Evolutionary conservation across 805 yeast genomes (phyloP).

Genomic region (Hyphopichia homilentoma): DNA sequence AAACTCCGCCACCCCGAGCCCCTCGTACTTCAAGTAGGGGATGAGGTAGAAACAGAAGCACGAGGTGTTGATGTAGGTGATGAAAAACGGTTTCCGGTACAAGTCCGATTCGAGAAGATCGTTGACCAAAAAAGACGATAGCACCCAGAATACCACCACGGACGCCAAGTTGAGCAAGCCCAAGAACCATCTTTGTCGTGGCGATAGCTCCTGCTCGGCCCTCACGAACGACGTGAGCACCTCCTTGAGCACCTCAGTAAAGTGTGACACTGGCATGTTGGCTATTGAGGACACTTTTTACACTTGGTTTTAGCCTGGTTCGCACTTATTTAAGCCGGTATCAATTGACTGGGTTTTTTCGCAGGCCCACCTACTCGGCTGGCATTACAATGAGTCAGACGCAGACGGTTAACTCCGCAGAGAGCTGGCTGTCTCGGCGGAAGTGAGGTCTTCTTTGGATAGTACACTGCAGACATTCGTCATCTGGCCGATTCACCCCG

Average conservation of each 20-base stretch:
- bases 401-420: too few species aligned
- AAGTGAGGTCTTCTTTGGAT: too few species aligned
- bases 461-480: too few species aligned
- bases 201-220: slow-evolving; percentile 20
- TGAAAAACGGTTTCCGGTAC: slow-evolving; percentile 86
- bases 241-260: neutral
- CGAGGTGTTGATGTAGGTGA: slow-evolving; percentile 88
- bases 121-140: slow-evolving; percentile 82
- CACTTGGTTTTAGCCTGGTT: too few species aligned
- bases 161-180: slow-evolving; percentile 71
- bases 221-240: slow-evolving; percentile 14
- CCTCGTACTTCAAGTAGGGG: slow-evolving; percentile 45
- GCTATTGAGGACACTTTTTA: too few species aligned
- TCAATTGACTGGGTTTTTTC: too few species aligned
- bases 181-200: slow-evolving; percentile 59
- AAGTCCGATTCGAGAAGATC: slow-evolving; percentile 63
- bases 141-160: slow-evolving; percentile 87
- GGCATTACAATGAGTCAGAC: too few species aligned
- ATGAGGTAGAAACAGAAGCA: slow-evolving; percentile 75
- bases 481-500: too few species aligned
- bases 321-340: too few species aligned
- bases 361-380: too few species aligned
- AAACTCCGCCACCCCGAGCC: slow-evolving; percentile 19
- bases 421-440: too few species aligned
- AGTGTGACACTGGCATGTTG: too few species aligned